Conservation (phyloP, 352 stramenopile genomes). For the Phytopythium aichiense region DNA sequence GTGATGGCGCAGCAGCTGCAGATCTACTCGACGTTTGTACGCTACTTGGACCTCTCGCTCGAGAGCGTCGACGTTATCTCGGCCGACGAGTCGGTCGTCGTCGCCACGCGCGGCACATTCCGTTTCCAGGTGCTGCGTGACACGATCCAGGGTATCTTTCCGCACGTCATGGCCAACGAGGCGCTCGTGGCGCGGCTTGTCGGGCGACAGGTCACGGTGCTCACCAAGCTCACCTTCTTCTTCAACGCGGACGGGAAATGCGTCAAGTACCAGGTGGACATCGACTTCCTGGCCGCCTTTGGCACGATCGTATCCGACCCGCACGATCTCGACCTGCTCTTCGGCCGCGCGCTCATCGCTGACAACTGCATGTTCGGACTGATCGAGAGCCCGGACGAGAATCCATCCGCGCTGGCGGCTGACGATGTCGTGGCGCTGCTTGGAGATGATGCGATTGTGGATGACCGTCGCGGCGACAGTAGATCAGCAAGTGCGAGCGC, state of each 20-base stretch:
- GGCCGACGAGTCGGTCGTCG: constrained; percentile 22
- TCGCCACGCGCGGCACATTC: constrained; percentile 16
- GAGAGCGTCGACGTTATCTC: constrained; percentile 19
- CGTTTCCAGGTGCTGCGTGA: constrained; percentile 30
- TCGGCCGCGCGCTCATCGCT: constrained; percentile 17
- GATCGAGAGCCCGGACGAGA: not conserved
- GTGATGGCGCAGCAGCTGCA: constrained; percentile 7
- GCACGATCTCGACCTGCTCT: constrained; percentile 17
- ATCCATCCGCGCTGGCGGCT: no score
- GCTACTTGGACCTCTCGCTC: constrained; percentile 25
- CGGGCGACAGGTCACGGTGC: not conserved
- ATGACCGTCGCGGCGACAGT: no score
- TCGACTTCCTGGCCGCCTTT: constrained; percentile 32
- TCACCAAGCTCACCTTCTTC: constrained; percentile 6
- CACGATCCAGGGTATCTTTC: constrained; percentile 30
- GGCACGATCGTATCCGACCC: constrained; percentile 18
- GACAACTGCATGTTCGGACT: constrained; percentile 23
- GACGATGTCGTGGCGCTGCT: not conserved
- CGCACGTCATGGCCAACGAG: constrained; percentile 15
- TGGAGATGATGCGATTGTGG: not conserved
- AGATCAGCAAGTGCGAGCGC: not conserved
- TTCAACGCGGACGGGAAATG: constrained; percentile 4
- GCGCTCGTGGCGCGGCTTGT: not conserved
- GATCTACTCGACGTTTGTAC: constrained; percentile 10
- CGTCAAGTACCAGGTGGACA: constrained; percentile 17